Conservation (phyloP, 2,329 filamentous ascomycete genomes). For the Drechmeria coniospora region DNA sequence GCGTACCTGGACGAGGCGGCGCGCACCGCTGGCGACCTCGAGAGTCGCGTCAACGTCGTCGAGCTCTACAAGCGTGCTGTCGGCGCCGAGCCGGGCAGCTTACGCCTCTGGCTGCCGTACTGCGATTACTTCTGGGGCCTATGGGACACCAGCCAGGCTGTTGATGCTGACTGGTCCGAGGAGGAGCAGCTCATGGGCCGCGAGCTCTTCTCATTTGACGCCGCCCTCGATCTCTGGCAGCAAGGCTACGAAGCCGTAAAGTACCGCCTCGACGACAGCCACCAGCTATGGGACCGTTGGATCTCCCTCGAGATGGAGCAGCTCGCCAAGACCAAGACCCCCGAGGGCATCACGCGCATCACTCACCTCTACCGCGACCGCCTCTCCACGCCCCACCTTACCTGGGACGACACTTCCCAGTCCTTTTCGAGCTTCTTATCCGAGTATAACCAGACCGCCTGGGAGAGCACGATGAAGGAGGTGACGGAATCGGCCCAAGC, state of each 20-base stretch:
- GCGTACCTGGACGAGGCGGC: slow-evolving; percentile 62
- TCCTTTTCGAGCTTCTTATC: slow-evolving; percentile 62
- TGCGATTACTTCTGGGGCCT: slow-evolving; percentile 65
- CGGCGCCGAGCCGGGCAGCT: slow-evolving; percentile 55
- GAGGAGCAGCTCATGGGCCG: slow-evolving; percentile 55
- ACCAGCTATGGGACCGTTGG: slow-evolving; percentile 67
- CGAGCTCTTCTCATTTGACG: slow-evolving; percentile 55
- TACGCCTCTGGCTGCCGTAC: slow-evolving; percentile 62
- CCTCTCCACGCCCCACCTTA: slow-evolving; percentile 55
- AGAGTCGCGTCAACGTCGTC: slow-evolving; percentile 52
- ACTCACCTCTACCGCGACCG: slow-evolving; percentile 56
- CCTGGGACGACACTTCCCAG: slow-evolving; percentile 61
- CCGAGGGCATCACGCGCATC: slow-evolving; percentile 46
- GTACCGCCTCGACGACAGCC: slow-evolving; percentile 62
- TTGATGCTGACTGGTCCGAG: slow-evolving; percentile 38
- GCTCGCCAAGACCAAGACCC: slow-evolving; percentile 38
- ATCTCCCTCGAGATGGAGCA: slow-evolving; percentile 56
- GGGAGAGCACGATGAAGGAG: slow-evolving; percentile 58
- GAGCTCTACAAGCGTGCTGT: slow-evolving; percentile 59
- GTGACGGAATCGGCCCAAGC: slow-evolving; percentile 46
- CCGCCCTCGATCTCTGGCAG: slow-evolving; percentile 53
- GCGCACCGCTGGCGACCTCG: slow-evolving; percentile 42
- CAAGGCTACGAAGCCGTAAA: slow-evolving; percentile 56
- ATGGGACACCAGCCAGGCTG: slow-evolving; percentile 46
- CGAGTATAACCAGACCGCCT: slow-evolving; percentile 52